These are phyloP conservation scores for Cochliopodium minus DNA, from an alignment of 208 protist genomes.

Conservation along the genomic window DNA sequence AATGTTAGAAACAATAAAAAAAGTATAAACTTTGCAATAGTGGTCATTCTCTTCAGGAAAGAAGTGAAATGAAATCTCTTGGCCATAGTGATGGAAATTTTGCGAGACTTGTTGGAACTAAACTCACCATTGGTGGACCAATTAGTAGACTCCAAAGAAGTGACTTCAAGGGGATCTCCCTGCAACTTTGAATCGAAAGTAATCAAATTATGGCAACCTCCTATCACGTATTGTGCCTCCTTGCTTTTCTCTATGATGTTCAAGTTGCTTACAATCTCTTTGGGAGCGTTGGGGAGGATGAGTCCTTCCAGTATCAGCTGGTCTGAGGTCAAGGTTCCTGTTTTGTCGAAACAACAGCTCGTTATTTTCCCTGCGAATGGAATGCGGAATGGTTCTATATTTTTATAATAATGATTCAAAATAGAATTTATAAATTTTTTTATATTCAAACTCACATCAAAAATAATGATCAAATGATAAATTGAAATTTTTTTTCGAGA, in stretches of 20 bases:
- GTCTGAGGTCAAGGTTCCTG: conserved; percentile 90
- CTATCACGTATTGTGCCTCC: conserved; percentile 21
- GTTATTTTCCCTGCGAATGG: conserved; percentile 93
- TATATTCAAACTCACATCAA: neutral
- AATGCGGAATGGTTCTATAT: conserved; percentile 99
- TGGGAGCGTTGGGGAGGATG: conserved; percentile 59
- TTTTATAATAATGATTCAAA: no score
- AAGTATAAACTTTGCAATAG: neutral
- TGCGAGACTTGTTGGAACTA: neutral
- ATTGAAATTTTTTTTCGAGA: no score
- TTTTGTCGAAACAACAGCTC: conserved; percentile 99
- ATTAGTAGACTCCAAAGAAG: conserved; percentile 11
- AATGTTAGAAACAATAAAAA: conserved; percentile 11
- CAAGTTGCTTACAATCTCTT: conserved; percentile 34
- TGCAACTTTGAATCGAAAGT: conserved; percentile 14
- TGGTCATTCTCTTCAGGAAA: conserved; percentile 6
- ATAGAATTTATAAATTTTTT: neutral
- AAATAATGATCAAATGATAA: neutral
- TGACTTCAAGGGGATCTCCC: conserved; percentile 25
- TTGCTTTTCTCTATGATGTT: neutral
- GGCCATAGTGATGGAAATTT: conserved; percentile 2
- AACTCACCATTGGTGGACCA: conserved; percentile 13
- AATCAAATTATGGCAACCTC: conserved; percentile 45
- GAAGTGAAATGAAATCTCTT: neutral
- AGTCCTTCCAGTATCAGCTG: conserved; percentile 73